phyloP scores from a whole-genome alignment of 805 yeast species.

The Candida quercuum region DNA sequence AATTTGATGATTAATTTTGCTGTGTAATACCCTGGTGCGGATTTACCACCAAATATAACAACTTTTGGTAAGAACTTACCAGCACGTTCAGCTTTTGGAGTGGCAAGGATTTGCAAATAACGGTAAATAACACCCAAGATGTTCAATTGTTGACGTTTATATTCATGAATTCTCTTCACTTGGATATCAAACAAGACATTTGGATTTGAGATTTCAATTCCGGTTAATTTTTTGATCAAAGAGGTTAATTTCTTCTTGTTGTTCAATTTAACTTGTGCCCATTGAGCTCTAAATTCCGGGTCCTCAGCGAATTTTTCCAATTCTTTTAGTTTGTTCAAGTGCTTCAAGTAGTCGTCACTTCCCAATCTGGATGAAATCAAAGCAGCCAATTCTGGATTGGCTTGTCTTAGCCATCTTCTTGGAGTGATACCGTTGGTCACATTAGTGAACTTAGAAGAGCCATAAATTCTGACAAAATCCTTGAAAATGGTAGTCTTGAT shows the following conservation, averaged over 20 bases:
- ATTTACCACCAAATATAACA: slow-evolving; percentile 85
- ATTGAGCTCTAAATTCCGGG: slow-evolving; percentile 54
- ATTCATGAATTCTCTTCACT: slow-evolving; percentile 93
- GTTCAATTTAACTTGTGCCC: slow-evolving; percentile 66
- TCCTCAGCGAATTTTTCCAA: slow-evolving; percentile 67
- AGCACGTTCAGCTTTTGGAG: slow-evolving; percentile 57
- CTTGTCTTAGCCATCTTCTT: slow-evolving; percentile 93
- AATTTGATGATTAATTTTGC: slow-evolving; percentile 88
- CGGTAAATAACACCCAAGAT: slow-evolving; percentile 85
- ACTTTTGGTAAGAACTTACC: slow-evolving; percentile 64
- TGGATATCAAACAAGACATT: slow-evolving; percentile 82
- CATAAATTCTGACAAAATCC: slow-evolving; percentile 82
- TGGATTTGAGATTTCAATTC: slow-evolving; percentile 54
- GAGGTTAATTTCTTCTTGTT: slow-evolving; percentile 67
- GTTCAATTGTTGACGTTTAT: slow-evolving; percentile 91
- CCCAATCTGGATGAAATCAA: slow-evolving; percentile 70
- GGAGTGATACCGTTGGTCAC: slow-evolving; percentile 96
- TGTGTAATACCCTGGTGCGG: slow-evolving; percentile 97
- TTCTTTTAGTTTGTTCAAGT: slow-evolving; percentile 60
- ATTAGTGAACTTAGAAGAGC: slow-evolving; percentile 78
- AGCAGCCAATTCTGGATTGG: slow-evolving; percentile 76
- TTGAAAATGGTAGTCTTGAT: slow-evolving; percentile 84
- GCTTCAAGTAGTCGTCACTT: slow-evolving; percentile 61
- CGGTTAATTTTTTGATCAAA: slow-evolving; percentile 59
- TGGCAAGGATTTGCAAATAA: slow-evolving; percentile 68